Evolutionary conservation across 1,284 basidiomycete species (phyloP).

Genomic region (Cryptococcus floricola): DNA sequence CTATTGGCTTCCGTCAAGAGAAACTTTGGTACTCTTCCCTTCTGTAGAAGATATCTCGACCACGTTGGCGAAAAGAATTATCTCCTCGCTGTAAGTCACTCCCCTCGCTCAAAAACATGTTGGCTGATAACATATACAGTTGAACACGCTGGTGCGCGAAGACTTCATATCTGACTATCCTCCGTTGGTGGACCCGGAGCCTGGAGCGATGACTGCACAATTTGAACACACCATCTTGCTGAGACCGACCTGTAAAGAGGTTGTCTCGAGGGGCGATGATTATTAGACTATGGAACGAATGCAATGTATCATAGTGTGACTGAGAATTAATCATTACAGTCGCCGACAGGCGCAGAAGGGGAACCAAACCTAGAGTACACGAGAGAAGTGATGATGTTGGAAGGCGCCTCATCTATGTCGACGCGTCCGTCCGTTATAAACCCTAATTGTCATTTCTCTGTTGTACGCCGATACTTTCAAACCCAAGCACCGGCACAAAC

Average conservation of each 20-base stretch:
- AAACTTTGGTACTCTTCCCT: slow-evolving; percentile 93
- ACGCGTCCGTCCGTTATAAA: too few species aligned
- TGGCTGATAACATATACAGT: slow-evolving; percentile 52
- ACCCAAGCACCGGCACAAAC: background rate
- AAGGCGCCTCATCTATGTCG: too few species aligned
- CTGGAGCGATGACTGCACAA: slow-evolving; percentile 85
- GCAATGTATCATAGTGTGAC: background rate
- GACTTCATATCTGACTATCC: slow-evolving; percentile 91
- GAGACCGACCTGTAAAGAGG: slow-evolving; percentile 87
- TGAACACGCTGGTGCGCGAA: slow-evolving; percentile 84
- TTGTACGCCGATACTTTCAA: too few species aligned
- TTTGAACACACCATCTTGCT: slow-evolving; percentile 92
- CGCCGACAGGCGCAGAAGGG: too few species aligned
- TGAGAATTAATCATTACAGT: background rate
- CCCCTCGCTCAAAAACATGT: background rate
- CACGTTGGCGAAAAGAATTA: slow-evolving; percentile 92
- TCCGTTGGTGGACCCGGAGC: slow-evolving; percentile 71
- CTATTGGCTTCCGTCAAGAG: slow-evolving; percentile 84
- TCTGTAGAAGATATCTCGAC: slow-evolving; percentile 92
- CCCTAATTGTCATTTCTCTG: too few species aligned
- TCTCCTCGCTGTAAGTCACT: slow-evolving; percentile 70
- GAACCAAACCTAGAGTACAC: too few species aligned
- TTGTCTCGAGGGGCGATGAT: slow-evolving; percentile 90
- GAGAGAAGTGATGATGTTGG: too few species aligned
- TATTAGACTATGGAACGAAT: slow-evolving; percentile 54